phyloP scores from a whole-genome alignment of 192 early-diverging fungal genomes.

The Mortierella claussenii region DNA sequence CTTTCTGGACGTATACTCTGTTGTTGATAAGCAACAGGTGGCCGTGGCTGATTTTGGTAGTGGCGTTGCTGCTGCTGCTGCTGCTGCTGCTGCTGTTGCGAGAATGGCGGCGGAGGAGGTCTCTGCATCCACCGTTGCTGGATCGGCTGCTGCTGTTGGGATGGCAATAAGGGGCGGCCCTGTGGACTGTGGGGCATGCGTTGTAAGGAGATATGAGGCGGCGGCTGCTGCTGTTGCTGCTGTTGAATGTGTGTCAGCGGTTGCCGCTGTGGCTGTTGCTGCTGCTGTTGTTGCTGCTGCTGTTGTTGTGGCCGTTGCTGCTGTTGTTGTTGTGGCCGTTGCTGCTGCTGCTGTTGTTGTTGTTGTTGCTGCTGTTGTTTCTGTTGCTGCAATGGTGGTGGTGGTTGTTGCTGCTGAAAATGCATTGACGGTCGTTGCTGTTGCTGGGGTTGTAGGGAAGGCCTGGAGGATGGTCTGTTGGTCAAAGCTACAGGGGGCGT shows the following conservation, averaged over 20 bases:
- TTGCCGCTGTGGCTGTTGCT: not conserved
- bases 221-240: constrained; percentile 7
- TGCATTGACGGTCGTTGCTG: not conserved
- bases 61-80: not conserved
- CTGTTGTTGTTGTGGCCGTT: not conserved
- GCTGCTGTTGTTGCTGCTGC: constrained; percentile 1
- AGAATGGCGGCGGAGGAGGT: too few species aligned
- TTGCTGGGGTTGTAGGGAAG: not conserved
- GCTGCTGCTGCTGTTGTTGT: not conserved
- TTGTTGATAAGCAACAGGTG: not conserved
- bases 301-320: constrained; percentile 1
- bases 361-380: not conserved
- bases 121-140: too few species aligned
- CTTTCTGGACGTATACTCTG: too few species aligned
- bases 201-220: too few species aligned
- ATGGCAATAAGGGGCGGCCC: not conserved
- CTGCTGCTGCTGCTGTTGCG: constrained; percentile 1
- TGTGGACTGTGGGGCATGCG: not conserved
- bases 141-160: constrained; percentile 2
- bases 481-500: too few species aligned
- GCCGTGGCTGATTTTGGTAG: not conserved
- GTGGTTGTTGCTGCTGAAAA: not conserved
- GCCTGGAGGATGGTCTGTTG: not conserved
- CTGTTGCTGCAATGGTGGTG: constrained; percentile 3
- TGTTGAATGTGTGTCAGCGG: not conserved